Conservation (phyloP, 1,139 yeast genomes). For the Debaryomyces robertsiae region DNA sequence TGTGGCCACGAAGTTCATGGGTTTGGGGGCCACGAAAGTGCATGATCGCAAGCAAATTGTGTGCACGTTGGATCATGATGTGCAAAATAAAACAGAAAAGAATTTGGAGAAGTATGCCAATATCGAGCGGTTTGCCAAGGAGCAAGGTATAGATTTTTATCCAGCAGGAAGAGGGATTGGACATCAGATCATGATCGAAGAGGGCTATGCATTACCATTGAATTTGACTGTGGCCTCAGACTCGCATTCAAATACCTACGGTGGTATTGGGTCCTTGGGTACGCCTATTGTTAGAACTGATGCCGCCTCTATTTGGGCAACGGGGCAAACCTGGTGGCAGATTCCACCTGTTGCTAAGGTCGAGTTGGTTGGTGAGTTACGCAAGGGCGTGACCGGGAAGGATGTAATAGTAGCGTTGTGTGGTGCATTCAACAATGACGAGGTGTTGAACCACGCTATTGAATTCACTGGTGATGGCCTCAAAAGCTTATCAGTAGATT, state of each 20-base stretch:
- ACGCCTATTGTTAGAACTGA: slow-evolving; percentile 98
- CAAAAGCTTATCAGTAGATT: slow-evolving; percentile 74
- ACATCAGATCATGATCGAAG: slow-evolving; percentile 98
- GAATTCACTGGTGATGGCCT: slow-evolving; percentile 93
- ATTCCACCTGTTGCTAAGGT: slow-evolving; percentile 98
- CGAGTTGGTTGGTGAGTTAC: slow-evolving; percentile 78
- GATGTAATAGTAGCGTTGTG: slow-evolving; percentile 96
- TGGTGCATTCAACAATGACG: slow-evolving; percentile 93
- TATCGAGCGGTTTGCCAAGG: slow-evolving; percentile 83
- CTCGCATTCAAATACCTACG: slow-evolving; percentile 96
- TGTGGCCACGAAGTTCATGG: slow-evolving; percentile 94
- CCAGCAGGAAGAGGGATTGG: slow-evolving; percentile 99
- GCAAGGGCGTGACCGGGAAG: slow-evolving; percentile 89
- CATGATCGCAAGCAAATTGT: slow-evolving; percentile 89
- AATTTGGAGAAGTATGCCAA: slow-evolving; percentile 84
- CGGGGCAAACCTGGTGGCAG: slow-evolving; percentile 99
- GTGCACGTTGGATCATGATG: slow-evolving; percentile 96
- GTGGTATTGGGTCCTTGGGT: slow-evolving; percentile 94
- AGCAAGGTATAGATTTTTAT: slow-evolving; percentile 94
- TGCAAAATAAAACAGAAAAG: slow-evolving; percentile 87
- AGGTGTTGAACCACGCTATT: slow-evolving; percentile 95
- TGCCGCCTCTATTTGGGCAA: slow-evolving; percentile 99
- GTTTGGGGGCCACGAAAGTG: slow-evolving; percentile 84
- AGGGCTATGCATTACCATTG: slow-evolving; percentile 96
- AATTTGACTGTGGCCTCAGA: slow-evolving; percentile 95